phyloP scores from a whole-genome alignment of 192 early-diverging fungal genomes.

The Funneliformis mosseae region DNA sequence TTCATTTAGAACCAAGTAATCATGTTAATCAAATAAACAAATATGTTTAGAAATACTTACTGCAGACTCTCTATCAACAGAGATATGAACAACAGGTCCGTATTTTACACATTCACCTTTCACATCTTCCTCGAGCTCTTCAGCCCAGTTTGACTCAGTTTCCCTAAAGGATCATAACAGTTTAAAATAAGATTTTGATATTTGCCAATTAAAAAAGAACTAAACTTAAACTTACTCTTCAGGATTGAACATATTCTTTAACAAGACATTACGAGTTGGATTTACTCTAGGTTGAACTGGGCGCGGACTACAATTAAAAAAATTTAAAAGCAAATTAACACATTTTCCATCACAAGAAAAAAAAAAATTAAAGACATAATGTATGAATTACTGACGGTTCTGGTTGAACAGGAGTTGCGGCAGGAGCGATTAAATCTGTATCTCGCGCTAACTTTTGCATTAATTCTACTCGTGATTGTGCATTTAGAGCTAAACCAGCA shows the following conservation, averaged over 20 bases:
- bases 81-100: slow-evolving; percentile 75
- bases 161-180: slow-evolving; percentile 58
- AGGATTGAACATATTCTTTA: slow-evolving; percentile 90
- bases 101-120: slow-evolving; percentile 78
- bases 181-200: slow-evolving; percentile 5
- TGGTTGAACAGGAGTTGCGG: slow-evolving; percentile 33
- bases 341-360: not conserved
- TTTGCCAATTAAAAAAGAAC: slow-evolving; percentile 18
- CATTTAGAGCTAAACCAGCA: slow-evolving; percentile 66
- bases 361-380: not conserved
- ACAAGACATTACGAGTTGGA: slow-evolving; percentile 65
- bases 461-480: slow-evolving; percentile 70
- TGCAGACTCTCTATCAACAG: slow-evolving; percentile 64
- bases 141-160: slow-evolving; percentile 79
- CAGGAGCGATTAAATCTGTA: slow-evolving; percentile 45
- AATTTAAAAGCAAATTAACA: not conserved
- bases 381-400: slow-evolving; percentile 30
- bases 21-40: slow-evolving; percentile 3
- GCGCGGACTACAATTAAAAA: slow-evolving; percentile 40
- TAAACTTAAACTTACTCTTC: slow-evolving; percentile 61
- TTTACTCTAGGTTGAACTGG: slow-evolving; percentile 53
- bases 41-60: slow-evolving; percentile 39
- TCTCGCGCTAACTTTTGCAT: slow-evolving; percentile 81
- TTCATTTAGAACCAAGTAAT: not conserved
- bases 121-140: slow-evolving; percentile 86